Evolutionary conservation across 805 yeast species (phyloP).

Genomic region (Candida golubevii): DNA sequence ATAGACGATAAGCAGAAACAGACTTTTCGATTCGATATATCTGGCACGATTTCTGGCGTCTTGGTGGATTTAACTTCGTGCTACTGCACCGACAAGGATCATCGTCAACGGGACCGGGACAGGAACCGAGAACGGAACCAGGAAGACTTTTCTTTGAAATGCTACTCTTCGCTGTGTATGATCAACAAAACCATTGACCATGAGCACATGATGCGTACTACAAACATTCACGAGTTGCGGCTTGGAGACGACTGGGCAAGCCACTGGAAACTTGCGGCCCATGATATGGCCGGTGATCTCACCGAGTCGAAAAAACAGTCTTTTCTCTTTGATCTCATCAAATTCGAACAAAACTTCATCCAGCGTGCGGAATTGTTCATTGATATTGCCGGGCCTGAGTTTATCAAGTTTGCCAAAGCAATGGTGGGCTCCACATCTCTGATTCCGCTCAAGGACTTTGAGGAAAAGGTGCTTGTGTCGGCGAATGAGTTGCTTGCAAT

Average conservation of each 20-base stretch:
- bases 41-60: slow-evolving; percentile 34
- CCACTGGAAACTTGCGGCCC: slow-evolving; percentile 58
- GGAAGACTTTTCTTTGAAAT: slow-evolving; percentile 10
- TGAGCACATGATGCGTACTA: slow-evolving; percentile 15
- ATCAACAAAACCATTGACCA: slow-evolving; percentile 21
- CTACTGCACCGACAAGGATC: slow-evolving; percentile 31
- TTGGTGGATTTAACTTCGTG: slow-evolving; percentile 44
- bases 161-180: slow-evolving; percentile 34
- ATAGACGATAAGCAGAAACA: not conserved
- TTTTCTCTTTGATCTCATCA: slow-evolving; percentile 68
- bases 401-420: slow-evolving; percentile 27
- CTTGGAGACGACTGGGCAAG: slow-evolving; percentile 57
- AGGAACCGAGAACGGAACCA: too few relatives aligned
- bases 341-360: slow-evolving; percentile 66
- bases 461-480: slow-evolving; percentile 52
- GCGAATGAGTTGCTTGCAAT: slow-evolving; percentile 52
- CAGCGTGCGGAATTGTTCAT: slow-evolving; percentile 64
- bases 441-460: slow-evolving; percentile 42
- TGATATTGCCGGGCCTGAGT: slow-evolving; percentile 41
- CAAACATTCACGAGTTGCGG: slow-evolving; percentile 19
- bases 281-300: slow-evolving; percentile 49
- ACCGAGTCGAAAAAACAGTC: slow-evolving; percentile 63
- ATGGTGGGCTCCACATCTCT: slow-evolving; percentile 19
- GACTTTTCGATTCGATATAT: slow-evolving; percentile 6
- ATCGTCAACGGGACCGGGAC: slow-evolving; percentile 1